Percentiles rank a stretch among this genome's conserved stretches.
Evolutionary conservation across 768 basidiomycete genomes (phyloP).

Genomic region (Erythrobasidium yunnanense): DNA sequence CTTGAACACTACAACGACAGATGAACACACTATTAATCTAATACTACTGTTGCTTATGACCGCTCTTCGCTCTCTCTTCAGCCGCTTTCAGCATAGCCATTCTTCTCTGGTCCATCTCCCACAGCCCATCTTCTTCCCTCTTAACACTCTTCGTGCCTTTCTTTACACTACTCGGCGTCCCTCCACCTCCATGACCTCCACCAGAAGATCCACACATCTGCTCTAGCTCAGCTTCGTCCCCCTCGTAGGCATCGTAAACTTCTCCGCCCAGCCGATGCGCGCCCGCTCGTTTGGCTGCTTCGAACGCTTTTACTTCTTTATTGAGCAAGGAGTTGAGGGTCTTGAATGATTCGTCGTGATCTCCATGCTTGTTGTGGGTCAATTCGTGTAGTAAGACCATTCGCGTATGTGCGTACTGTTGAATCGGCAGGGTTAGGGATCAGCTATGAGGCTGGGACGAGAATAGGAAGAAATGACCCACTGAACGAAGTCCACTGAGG

Average conservation of each 20-base stretch:
- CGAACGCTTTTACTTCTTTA: slow-evolving; percentile 31
- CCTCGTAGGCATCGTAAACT: slow-evolving; percentile 12
- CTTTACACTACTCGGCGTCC: background rate
- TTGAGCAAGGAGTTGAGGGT: slow-evolving; percentile 35
- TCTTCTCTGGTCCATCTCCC: slow-evolving; percentile 22
- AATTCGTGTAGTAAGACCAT: slow-evolving; percentile 34
- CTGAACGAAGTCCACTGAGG: slow-evolving; percentile 26
- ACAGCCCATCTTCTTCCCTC: slow-evolving; percentile 12
- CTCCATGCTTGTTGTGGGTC: slow-evolving; percentile 29
- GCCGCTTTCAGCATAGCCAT: slow-evolving; percentile 16
- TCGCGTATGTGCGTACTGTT: slow-evolving; percentile 33
- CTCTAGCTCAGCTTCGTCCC: slow-evolving; percentile 10
- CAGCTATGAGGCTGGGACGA: background rate
- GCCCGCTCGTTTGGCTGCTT: slow-evolving; percentile 23
- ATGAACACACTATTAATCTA: no score
- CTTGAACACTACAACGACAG: no score
- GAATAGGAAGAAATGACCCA: background rate
- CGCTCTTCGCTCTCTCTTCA: slow-evolving; percentile 8
- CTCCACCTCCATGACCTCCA: background rate
- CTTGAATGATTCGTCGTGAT: slow-evolving; percentile 31
- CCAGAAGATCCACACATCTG: slow-evolving; percentile 21
- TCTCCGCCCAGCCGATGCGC: slow-evolving; percentile 22
- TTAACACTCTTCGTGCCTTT: background rate
- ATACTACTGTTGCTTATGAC: no score
- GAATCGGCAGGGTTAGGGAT: no score